Percentiles rank a stretch among this genome's conserved stretches.
phyloP scores from a whole-genome alignment of 148 eudicot species.

The Cornus florida region DNA sequence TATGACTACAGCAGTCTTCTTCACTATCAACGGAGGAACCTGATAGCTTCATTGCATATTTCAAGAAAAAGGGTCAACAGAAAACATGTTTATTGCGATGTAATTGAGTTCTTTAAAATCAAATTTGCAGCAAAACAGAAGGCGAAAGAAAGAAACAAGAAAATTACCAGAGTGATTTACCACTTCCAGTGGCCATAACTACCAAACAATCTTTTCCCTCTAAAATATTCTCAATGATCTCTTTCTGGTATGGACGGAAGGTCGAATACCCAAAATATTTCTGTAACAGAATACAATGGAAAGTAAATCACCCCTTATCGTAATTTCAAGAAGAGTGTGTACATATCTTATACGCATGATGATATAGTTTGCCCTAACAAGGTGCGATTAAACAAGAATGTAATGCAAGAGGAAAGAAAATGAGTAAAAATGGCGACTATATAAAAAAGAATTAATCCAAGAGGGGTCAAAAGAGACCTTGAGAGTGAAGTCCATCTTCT shows the following conservation, averaged over 20 bases:
- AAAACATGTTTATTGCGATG: not conserved
- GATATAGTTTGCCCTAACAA: not conserved
- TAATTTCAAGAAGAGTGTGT: not conserved
- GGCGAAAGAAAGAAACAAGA: not conserved
- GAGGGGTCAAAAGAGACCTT: conserved; percentile 22
- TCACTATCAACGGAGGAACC: conserved; percentile 73
- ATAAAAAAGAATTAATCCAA: not conserved
- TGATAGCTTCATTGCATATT: conserved; percentile 57
- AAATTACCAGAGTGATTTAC: conserved; percentile 74
- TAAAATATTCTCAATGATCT: conserved; percentile 61
- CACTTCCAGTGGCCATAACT: conserved; percentile 89
- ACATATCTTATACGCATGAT: not conserved
- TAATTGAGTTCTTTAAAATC: not conserved
- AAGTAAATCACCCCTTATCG: not conserved
- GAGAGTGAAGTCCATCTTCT: conserved; percentile 32
- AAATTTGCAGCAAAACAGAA: not conserved
- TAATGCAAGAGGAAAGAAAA: not conserved
- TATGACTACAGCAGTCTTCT: conserved; percentile 69
- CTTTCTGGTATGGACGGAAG: conserved; percentile 70
- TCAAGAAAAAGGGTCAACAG: conserved; percentile 14
- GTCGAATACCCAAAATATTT: conserved; percentile 60
- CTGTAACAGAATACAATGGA: conserved; percentile 31
- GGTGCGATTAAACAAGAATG: not conserved
- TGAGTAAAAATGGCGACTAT: not conserved
- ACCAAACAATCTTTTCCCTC: conserved; percentile 69